Evolutionary conservation across 257 asterid genomes (phyloP), one percentile per base, ranked within the genome.

Genomic region (Gentiana dahurica): DNA sequence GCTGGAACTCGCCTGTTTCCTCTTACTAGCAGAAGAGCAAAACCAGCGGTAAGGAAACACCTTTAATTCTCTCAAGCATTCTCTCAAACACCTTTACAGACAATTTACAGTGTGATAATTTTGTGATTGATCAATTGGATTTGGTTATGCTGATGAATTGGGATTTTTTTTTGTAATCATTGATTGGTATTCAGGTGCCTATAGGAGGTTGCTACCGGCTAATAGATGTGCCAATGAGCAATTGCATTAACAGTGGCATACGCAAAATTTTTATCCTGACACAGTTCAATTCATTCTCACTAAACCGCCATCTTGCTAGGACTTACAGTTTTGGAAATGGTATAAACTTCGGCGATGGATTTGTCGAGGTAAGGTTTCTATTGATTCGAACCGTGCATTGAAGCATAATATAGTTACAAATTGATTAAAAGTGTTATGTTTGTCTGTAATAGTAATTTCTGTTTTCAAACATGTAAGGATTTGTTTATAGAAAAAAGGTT

Each of bases 1-100:
- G 97, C 97, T 3, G 98, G 98, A 37, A 85, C 95, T 51, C 94
- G 97, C n/a, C 95, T 92, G 57, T 83, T 83, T 60, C 99, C 99
- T 58, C 97, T 92, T 51, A 92, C 97, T 12, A 75, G 86, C 73
- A 79, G 68, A 76, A 83, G 94, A 71, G 85, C 99, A 53, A 92
- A 85, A 73, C 99, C 97, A 24, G 99, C 99, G 38, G 97, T 92
- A 77, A 83, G 95, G 10, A 48, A 36, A 41, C 3, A 10, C 44
- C 6, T 9, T 33, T 43, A 12, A 1, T 52, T 53, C 12, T 51
- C 46, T 41, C 24, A 24, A 24, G 24, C 24, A 24, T 24, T 24
- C 24, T 24, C 24, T 24, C 24, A 35, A 37, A 5, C 12, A 35
- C 5, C 7, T 24, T 12, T 6, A 24, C 43, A 35, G 59, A 45